Conservation (phyloP, 1,284 basidiomycete genomes). For the Trichosporon coremiiforme region DNA sequence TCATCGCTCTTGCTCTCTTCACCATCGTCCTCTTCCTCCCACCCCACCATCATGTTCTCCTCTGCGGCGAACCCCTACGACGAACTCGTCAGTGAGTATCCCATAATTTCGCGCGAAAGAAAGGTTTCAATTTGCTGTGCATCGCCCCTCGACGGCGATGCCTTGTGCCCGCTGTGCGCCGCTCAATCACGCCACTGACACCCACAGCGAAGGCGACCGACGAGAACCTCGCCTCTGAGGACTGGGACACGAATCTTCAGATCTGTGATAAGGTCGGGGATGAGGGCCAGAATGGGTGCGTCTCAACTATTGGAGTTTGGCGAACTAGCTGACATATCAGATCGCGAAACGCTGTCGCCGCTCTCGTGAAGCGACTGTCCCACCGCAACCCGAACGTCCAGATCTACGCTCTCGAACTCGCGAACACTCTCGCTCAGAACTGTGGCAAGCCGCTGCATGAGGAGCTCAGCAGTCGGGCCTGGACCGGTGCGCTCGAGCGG, state of each 20-base stretch:
- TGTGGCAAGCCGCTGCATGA: conserved; percentile 77
- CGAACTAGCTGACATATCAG: conserved; percentile 58
- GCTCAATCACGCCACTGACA: conserved; percentile 18
- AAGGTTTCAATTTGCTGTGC: background rate
- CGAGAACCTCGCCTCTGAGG: conserved; percentile 89
- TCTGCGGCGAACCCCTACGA: conserved; percentile 76
- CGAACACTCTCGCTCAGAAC: conserved; percentile 89
- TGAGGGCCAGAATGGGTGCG: conserved; percentile 79
- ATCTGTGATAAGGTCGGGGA: conserved; percentile 95
- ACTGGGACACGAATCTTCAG: conserved; percentile 93
- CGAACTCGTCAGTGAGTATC: conserved; percentile 81
- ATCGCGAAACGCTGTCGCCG: conserved; percentile 79
- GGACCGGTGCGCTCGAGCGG: conserved; percentile 84
- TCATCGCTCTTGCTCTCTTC: conserved; percentile 16
- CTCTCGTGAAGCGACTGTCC: conserved; percentile 84
- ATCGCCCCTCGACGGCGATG: background rate
- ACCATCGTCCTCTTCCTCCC: background rate
- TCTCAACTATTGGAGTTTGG: conserved; percentile 20
- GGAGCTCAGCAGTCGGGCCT: conserved; percentile 85
- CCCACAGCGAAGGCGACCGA: conserved; percentile 85
- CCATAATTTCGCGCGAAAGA: background rate
- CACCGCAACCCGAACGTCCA: conserved; percentile 97
- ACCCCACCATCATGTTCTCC: conserved; percentile 55
- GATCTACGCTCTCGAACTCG: conserved; percentile 82
- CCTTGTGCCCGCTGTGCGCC: background rate